Percentiles rank a stretch among this genome's conserved stretches.
phyloP scores from a whole-genome alignment of 257 asterid genomes.

The Haberlea rhodopensis region DNA sequence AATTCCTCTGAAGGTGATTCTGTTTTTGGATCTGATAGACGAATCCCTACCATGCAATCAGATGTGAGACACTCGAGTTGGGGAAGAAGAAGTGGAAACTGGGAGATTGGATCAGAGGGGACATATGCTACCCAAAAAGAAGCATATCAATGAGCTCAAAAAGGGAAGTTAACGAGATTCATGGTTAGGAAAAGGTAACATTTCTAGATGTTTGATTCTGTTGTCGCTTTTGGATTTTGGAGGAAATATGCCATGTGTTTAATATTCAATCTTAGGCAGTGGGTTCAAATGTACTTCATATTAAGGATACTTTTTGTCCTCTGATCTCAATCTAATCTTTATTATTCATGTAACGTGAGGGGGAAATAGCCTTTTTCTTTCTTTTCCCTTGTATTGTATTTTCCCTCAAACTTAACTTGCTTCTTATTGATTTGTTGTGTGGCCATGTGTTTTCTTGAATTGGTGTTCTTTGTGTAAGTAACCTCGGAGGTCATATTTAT shows the following conservation, averaged over 20 bases:
- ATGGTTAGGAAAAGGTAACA: constrained; percentile 11
- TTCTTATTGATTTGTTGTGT: constrained; percentile 31
- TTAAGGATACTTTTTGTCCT: constrained; percentile 20
- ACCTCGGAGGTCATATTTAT: neutral
- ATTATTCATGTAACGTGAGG: constrained; percentile 31
- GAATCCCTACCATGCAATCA: constrained; percentile 43
- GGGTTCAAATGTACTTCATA: too few relatives aligned
- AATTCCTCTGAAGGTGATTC: constrained; percentile 72
- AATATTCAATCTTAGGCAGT: constrained; percentile 22
- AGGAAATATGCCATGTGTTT: constrained; percentile 20
- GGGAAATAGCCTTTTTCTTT: constrained; percentile 24
- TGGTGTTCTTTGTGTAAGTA: constrained; percentile 38
- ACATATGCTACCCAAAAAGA: constrained; percentile 40
- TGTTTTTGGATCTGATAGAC: constrained; percentile 67
- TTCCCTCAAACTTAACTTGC: constrained; percentile 21
- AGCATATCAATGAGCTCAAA: constrained; percentile 38
- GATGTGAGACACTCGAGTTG: constrained; percentile 56
- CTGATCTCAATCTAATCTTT: constrained; percentile 19
- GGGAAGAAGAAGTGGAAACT: constrained; percentile 65
- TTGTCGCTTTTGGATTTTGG: constrained; percentile 30
- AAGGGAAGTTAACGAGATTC: too few relatives aligned
- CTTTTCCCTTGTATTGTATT: constrained; percentile 13
- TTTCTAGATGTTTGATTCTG: constrained; percentile 21
- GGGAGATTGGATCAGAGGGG: constrained; percentile 61
- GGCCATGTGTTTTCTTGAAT: constrained; percentile 32